These are phyloP conservation scores for Kuraishia ogatae DNA, from an alignment of 805 yeast species.

Conservation along the genomic window DNA sequence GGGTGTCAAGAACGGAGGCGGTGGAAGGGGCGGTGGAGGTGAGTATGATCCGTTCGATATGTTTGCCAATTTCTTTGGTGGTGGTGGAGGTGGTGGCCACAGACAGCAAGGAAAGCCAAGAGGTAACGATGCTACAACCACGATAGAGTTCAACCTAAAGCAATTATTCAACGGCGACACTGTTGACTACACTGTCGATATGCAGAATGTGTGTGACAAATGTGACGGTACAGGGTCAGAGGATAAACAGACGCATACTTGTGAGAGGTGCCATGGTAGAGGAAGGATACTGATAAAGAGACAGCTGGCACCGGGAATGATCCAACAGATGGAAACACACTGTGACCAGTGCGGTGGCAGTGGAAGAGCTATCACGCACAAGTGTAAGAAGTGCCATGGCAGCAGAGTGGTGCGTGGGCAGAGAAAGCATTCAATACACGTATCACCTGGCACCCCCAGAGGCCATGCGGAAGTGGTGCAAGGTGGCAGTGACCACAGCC, in stretches of 20 bases:
- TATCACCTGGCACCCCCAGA: slow-evolving; percentile 66
- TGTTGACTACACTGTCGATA: slow-evolving; percentile 48
- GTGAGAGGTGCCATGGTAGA: slow-evolving; percentile 65
- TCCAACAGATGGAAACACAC: slow-evolving; percentile 70
- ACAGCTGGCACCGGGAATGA: slow-evolving; percentile 85
- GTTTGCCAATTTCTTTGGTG: slow-evolving; percentile 54
- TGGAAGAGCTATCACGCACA: slow-evolving; percentile 57
- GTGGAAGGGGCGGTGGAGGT: slow-evolving; percentile 28
- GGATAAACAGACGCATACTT: slow-evolving; percentile 62
- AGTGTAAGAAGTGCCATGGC: slow-evolving; percentile 70
- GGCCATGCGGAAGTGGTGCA: slow-evolving; percentile 46
- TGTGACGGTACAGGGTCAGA: slow-evolving; percentile 84
- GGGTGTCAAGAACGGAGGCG: slow-evolving; percentile 55
- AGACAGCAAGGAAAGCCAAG: slow-evolving; percentile 34
- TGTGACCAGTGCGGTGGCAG: slow-evolving; percentile 79
- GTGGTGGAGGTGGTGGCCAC: slow-evolving; percentile 28
- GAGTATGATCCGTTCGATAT: slow-evolving; percentile 41
- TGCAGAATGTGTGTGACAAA: slow-evolving; percentile 67
- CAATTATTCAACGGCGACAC: slow-evolving; percentile 68
- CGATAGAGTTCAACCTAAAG: slow-evolving; percentile 44
- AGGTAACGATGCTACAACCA: slow-evolving; percentile 57
- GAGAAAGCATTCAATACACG: slow-evolving; percentile 50
- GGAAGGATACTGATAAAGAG: slow-evolving; percentile 60
- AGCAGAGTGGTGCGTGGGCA: slow-evolving; percentile 45
- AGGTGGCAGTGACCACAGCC: slow-evolving; percentile 80